Base-by-base conservation (phyloP, 2,329 filamentous ascomycete species). In the Tricladium varicosporioides region DNA sequence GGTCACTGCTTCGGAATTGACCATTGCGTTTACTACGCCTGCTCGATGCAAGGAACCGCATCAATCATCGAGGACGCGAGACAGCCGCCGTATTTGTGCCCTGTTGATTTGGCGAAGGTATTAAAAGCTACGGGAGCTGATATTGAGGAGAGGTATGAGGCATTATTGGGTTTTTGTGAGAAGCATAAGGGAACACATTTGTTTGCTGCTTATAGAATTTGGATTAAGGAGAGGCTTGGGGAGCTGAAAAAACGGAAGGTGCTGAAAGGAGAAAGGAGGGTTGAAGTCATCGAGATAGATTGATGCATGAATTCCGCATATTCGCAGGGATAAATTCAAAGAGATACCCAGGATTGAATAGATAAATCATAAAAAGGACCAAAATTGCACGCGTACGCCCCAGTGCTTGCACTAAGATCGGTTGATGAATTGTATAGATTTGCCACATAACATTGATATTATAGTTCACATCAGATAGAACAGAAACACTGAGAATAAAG, bases 1-100 rank as follows among this genome's bases (percentile, higher is more conserved):
- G 83, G 84, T 0, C 87, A 89, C 67, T 89, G 85, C 65, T 78
- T 90, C 40, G 83, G 81, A 0, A 75, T 90, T 13, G 85, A 71
- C 7, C 86, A 90, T 66, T 90, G 87, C 65, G 72, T 80, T 0
- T 87, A 84, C 63, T 86, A 83, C 62, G 82, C 84, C 0, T 88
- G 84, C 62, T 75, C 78, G 2, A 86, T 87, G 84, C 84, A 88
- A 66, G 77, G 80, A 4, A 84, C 81, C 0, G 78, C 79, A 0
- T 75, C 77, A 1, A 73, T 86, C 42, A 73, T 70, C 0, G 85
- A 88, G 67, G 84, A 87, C 65, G 73, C 77, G 2, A 71, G 84
- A 44, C 84, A 87, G 65, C 84, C 85, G 19, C 83, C 84, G 1
- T 87, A 85, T 62, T 63, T 87, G 2, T 88, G 84, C 61, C 82